Evolutionary conservation across 1,139 yeast species (phyloP), one percentile per base, ranked within the genome.

Genomic region (Debaryomyces singareniensis): DNA sequence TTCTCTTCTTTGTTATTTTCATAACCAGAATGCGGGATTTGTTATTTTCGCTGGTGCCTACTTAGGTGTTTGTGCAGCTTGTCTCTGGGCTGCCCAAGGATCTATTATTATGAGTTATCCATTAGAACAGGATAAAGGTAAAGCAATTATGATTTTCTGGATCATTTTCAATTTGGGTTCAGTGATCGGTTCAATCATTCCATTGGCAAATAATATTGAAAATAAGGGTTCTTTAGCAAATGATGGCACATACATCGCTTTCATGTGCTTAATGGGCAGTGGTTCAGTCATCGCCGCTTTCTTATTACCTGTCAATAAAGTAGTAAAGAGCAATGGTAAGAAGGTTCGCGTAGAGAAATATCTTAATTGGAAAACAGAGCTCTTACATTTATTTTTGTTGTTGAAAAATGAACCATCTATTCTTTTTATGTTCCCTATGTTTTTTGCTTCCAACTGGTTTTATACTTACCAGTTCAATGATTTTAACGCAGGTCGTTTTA

Each of bases 51-150:
- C 79, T 11, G 79, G 80, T 34, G 81, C 79, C 12, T 65, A 65
- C 45, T 61, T 75, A 37, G 82, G 82, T 46, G 37, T 71, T 18
- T 68, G 78, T 51, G 82, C 82, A 4, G 58, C 73, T 21, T 52
- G 62, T 32, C 59, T 74, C 29, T 76, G 82, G 82, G 69, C 77
- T 26, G 78, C 78, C 24, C 81, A 75, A 47, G 78, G 79, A 35
- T 58, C 72, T 26, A 63, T 76, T 28, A 67, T 75, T 42, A 67
- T 75, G 65, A 58, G 75, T 12, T 76, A 76, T 39, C 75, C 81
- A 4, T 51, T 72, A n/a, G 81, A 75, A 50, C 49, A 55, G 29
- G 56, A 49, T 26, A 76, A 75, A 52, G 83, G 79, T 31, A 53
- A 57, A 30, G 75, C 75, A 32, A 63, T 76, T 31, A 61, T 64